Conservation (phyloP, 1,139 yeast species). For the Hanseniaspora uvarum region DNA sequence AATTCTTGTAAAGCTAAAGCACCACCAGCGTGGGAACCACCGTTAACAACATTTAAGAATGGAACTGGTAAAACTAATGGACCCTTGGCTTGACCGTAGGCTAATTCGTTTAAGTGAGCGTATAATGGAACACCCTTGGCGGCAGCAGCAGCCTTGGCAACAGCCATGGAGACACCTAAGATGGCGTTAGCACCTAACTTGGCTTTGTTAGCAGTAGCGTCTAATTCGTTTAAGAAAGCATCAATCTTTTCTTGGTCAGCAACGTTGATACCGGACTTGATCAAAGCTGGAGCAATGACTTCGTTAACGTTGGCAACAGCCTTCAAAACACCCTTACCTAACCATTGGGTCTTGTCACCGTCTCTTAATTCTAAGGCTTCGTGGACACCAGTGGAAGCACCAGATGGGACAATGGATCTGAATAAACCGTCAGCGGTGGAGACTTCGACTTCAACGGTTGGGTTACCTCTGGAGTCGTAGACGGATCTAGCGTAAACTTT, state of each 20-base stretch:
- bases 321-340: constrained; percentile 88
- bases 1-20: constrained; percentile 96
- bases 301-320: constrained; percentile 88
- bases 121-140: constrained; percentile 78
- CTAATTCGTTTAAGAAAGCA: constrained; percentile 63
- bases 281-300: constrained; percentile 77
- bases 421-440: constrained; percentile 76
- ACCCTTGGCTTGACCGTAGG: constrained; percentile 43
- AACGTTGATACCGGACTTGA: constrained; percentile 64
- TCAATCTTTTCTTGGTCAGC: constrained; percentile 72
- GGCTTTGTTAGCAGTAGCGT: constrained; percentile 89
- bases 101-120: constrained; percentile 66
- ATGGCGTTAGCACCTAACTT: constrained; percentile 94
- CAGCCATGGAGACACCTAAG: constrained; percentile 88
- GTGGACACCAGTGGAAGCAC: constrained; percentile 91
- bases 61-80: constrained; percentile 89
- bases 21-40: constrained; percentile 99
- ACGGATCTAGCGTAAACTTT: constrained; percentile 84
- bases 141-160: constrained; percentile 91
- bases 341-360: constrained; percentile 86
- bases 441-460: constrained; percentile 91
- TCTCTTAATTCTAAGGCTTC: constrained; percentile 95
- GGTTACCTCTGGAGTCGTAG: constrained; percentile 97
- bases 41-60: constrained; percentile 94
- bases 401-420: constrained; percentile 93